A percentile compares a stretch with the other conserved stretches of the same genome.
These are phyloP conservation scores for Acacia acuminata DNA, from an alignment of 306 rosid species.

Conservation along the genomic window DNA sequence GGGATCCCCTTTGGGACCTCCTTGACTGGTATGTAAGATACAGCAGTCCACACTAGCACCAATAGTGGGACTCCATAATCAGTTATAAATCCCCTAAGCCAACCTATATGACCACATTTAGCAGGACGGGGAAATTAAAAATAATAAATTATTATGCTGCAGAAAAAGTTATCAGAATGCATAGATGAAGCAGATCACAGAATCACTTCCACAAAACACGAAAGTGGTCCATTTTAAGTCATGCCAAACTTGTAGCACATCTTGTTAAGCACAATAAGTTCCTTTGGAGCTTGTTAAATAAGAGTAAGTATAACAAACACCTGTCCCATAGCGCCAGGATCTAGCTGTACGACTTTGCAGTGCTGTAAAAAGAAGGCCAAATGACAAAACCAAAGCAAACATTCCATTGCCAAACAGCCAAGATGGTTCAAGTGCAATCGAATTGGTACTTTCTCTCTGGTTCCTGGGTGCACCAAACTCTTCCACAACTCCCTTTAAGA, in stretches of 20 bases:
- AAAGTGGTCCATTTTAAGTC: neutral
- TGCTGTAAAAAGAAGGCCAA: slow-evolving; percentile 79
- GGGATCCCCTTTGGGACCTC: slow-evolving; percentile 69
- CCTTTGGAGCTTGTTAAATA: neutral
- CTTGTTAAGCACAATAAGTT: slow-evolving; percentile 11
- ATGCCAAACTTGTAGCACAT: neutral
- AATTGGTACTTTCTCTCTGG: slow-evolving; percentile 50
- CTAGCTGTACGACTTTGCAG: slow-evolving; percentile 80
- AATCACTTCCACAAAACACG: slow-evolving; percentile 5
- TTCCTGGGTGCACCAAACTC: slow-evolving; percentile 67
- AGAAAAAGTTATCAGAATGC: neutral
- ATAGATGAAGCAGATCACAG: neutral
- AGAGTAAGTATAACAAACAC: slow-evolving; percentile 35
- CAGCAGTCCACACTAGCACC: slow-evolving; percentile 74
- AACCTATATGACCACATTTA: slow-evolving; percentile 37
- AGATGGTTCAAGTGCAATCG: slow-evolving; percentile 52
- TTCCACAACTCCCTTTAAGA: slow-evolving; percentile 74
- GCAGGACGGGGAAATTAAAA: neutral
- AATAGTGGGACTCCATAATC: slow-evolving; percentile 82
- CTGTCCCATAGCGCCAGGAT: slow-evolving; percentile 88
- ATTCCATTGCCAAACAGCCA: slow-evolving; percentile 92
- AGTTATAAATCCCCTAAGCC: slow-evolving; percentile 63
- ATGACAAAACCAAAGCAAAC: slow-evolving; percentile 83
- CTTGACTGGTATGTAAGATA: slow-evolving; percentile 68
- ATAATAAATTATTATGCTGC: neutral